Evolutionary conservation across 2,329 filamentous ascomycete species (phyloP).

Genomic region (Aspergillus sclerotialis): DNA sequence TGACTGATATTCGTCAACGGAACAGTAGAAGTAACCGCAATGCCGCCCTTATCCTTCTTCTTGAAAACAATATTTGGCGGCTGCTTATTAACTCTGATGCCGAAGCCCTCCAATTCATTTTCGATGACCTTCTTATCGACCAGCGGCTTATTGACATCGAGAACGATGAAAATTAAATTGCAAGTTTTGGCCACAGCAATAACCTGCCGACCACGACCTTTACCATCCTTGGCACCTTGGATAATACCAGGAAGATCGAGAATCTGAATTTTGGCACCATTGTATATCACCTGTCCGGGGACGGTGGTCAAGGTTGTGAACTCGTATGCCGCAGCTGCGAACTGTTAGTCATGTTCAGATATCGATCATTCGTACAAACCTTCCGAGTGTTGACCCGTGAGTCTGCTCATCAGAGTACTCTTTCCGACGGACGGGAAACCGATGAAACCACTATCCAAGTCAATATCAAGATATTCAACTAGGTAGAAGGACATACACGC

Average conservation of each 20-base stretch:
- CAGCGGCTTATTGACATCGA: conserved; percentile 96
- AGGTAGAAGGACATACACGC: conserved; percentile 51
- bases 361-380: conserved; percentile 25
- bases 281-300: conserved; percentile 91
- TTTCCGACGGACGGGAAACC: conserved; percentile 98
- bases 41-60: conserved; percentile 98
- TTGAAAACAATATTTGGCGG: conserved; percentile 98
- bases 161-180: conserved; percentile 95
- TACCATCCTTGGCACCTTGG: conserved; percentile 95
- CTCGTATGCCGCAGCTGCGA: conserved; percentile 78
- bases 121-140: conserved; percentile 97
- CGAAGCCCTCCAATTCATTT: conserved; percentile 89
- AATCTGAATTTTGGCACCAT: conserved; percentile 96
- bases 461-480: conserved; percentile 7
- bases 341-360: conserved; percentile 1
- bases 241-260: conserved; percentile 98
- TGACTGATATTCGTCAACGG: conserved; percentile 87
- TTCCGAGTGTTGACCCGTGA: conserved; percentile 96
- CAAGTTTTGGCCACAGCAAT: conserved; percentile 99
- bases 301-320: conserved; percentile 98
- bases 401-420: conserved; percentile 89
- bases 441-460: conserved; percentile 64
- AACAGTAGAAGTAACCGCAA: conserved; percentile 92
- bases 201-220: conserved; percentile 93
- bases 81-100: conserved; percentile 93